A percentile compares a stretch with the other conserved stretches of the same genome.
Evolutionary conservation across 139 green algal species (phyloP).

Genomic region (Haematococcus sp.): DNA sequence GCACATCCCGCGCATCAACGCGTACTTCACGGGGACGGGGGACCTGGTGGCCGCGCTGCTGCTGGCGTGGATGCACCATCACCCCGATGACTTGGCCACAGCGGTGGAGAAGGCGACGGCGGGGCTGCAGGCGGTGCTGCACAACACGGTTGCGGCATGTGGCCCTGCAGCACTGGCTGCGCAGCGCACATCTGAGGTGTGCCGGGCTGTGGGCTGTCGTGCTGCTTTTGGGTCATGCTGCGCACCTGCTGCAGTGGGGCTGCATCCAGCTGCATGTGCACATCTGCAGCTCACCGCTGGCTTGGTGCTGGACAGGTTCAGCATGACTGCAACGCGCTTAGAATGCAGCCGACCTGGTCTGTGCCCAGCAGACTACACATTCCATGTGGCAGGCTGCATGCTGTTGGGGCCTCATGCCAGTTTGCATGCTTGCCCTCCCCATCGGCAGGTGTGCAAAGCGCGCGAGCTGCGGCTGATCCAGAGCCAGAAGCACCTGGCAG

Average conservation of each 20-base stretch:
- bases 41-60: conserved; percentile 74
- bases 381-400: too few relatives aligned
- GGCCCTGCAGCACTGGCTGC: conserved; percentile 1
- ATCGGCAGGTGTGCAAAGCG: conserved; percentile 24
- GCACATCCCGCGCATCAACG: conserved; percentile 54
- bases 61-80: conserved; percentile 58
- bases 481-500: conserved; percentile 21
- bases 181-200: conserved; percentile 30
- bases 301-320: not conserved
- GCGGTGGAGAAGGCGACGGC: conserved; percentile 69
- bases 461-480: conserved; percentile 38
- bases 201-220: not conserved
- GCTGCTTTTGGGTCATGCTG: not conserved
- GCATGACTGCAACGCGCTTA: not conserved
- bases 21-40: conserved; percentile 84
- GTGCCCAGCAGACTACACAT: too few relatives aligned
- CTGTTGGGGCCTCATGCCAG: too few relatives aligned
- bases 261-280: not conserved
- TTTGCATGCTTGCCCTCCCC: too few relatives aligned
- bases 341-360: not conserved
- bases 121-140: conserved; percentile 58
- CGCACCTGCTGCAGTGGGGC: not conserved
- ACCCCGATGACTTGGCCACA: conserved; percentile 51
- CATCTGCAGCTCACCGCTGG: not conserved
- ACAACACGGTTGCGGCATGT: conserved; percentile 25